These are phyloP conservation scores for Candida incommunis DNA, from an alignment of 805 yeast genomes.

Conservation along the genomic window DNA sequence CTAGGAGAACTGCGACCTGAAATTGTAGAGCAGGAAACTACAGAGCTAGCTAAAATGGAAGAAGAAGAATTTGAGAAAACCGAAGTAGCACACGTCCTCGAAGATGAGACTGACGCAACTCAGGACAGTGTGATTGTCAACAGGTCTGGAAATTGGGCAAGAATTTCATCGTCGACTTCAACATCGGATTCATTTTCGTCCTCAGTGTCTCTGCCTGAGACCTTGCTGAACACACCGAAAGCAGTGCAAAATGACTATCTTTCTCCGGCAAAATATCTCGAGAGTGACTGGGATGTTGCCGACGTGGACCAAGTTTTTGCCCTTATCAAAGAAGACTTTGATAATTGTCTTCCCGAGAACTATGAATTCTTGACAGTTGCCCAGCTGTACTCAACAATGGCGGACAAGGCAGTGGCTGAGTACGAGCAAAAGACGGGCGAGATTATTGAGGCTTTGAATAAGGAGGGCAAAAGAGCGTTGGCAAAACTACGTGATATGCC, in stretches of 20 bases:
- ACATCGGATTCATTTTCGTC: not conserved
- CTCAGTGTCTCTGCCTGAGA: not conserved
- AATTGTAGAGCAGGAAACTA: too few relatives aligned
- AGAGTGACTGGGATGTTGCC: not conserved
- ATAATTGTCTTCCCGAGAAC: not conserved
- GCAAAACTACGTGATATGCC: not conserved
- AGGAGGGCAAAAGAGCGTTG: not conserved
- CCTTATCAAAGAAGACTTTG: not conserved
- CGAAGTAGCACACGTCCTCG: not conserved
- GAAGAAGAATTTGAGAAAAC: not conserved
- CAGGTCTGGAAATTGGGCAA: not conserved
- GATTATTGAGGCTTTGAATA: not conserved
- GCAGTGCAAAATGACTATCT: not conserved
- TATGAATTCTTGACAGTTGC: not conserved
- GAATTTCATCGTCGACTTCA: not conserved
- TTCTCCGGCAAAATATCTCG: not conserved
- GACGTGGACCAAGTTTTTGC: not conserved
- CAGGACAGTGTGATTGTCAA: too few relatives aligned
- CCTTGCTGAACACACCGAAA: not conserved
- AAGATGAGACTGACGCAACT: too few relatives aligned
- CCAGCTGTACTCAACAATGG: not conserved
- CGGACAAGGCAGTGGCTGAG: not conserved
- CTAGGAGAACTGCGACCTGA: too few relatives aligned
- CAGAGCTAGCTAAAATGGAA: too few relatives aligned
- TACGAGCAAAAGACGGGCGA: not conserved